Evolutionary conservation across 148 eudicot species (phyloP), one percentile per base, ranked within the genome.

Genomic region (Rhododendron williamsianum): DNA sequence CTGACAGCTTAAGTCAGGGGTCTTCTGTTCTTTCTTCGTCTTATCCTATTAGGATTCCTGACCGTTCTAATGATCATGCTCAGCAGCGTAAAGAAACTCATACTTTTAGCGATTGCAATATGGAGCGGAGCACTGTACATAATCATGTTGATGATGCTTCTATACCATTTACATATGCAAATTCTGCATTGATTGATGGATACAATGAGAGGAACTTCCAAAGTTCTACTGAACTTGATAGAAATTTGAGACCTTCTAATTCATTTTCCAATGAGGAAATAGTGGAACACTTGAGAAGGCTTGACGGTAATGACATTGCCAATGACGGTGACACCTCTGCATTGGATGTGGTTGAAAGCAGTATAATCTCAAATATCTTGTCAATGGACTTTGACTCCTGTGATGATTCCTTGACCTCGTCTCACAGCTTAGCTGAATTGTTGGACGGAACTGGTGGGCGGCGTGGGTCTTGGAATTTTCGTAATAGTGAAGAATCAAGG

Each of bases 261-360:
- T 89, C 90, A 3, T 90, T 92, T 81, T 89, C 92, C 77, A 89
- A 88, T 86, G 92, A 89, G 85, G 94, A 92, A 87, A 92, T 92
- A 85, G 91, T 92, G 15, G 94, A 88, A 73, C 89, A 89, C 35
- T 88, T 92, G 46, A 88, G 94, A 87, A 87, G 91, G 86, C 91
- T 92, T 56, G 91, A 87, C 72, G 82, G 74, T 86, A 86, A 87
- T 54, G 84, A 87, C 56, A 49, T 67, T 67, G 69, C 78, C 43
- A 83, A 78, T 82, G 88, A 86, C 16, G 81, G 49, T 33, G 90
- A 90, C 49, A 80, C 77, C 80, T 82, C 89, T 83, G 89, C 90
- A 71, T 86, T 85, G 43, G 86, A 90, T 83, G 92, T 88, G 51
- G 86, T 92, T 45, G 90, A 91, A 84, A 91, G 87, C 83, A 92